phyloP scores from a whole-genome alignment of 768 basidiomycete species.

The Naganishia vishniacii region DNA sequence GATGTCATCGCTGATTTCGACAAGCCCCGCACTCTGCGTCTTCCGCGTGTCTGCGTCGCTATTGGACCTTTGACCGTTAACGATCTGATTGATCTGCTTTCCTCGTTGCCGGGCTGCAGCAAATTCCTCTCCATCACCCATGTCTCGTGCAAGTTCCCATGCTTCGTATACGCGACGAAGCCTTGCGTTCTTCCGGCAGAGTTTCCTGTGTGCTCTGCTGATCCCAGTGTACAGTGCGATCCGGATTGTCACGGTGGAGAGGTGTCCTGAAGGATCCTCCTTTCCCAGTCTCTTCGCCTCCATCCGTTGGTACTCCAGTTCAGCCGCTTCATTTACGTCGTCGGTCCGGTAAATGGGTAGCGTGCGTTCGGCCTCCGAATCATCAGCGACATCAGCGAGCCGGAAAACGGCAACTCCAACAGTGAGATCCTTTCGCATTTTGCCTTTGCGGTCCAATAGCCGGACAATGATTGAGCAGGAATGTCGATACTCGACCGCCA shows the following conservation, averaged over 20 bases:
- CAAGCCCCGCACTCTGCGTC: neutral
- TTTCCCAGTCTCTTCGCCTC: neutral
- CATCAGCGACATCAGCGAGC: conserved; percentile 36
- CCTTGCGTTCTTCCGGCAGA: conserved; percentile 40
- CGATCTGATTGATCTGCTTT: conserved; percentile 8
- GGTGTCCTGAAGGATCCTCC: conserved; percentile 22
- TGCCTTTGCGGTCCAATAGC: conserved; percentile 32
- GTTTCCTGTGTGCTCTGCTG: conserved; percentile 36
- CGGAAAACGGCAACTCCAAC: conserved; percentile 39
- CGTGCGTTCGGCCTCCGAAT: conserved; percentile 25
- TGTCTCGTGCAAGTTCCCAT: conserved; percentile 36
- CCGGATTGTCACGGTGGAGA: conserved; percentile 28
- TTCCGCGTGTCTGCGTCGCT: neutral
- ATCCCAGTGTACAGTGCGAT: conserved; percentile 39
- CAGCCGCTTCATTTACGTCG: conserved; percentile 36
- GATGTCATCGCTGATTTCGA: conserved; percentile 26
- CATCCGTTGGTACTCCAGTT: conserved; percentile 21
- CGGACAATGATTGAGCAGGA: conserved; percentile 43
- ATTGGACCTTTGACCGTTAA: neutral
- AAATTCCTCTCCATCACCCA: conserved; percentile 19
- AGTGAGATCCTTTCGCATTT: conserved; percentile 40
- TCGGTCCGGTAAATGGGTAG: conserved; percentile 38
- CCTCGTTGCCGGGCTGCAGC: neutral
- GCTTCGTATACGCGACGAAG: conserved; percentile 45
- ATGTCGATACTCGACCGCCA: conserved; percentile 47